Conservation (phyloP, 1,139 yeast genomes). For the Blastobotrys apis region DNA sequence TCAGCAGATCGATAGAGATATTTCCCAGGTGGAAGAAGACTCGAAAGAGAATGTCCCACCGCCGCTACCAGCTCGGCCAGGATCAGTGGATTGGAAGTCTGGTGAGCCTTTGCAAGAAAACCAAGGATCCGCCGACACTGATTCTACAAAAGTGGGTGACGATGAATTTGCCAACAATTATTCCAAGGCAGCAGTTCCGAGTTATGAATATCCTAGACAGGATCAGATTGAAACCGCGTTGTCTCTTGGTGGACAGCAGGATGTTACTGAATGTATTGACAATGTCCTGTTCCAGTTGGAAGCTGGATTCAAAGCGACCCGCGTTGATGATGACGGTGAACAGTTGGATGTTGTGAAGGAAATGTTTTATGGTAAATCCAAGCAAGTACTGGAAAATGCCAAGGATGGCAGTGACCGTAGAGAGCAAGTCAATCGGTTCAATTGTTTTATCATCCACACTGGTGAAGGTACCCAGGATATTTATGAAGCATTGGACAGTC, state of each 20-base stretch:
- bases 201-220: slow-evolving; percentile 21
- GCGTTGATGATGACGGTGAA: slow-evolving; percentile 67
- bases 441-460: slow-evolving; percentile 76
- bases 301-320: slow-evolving; percentile 72
- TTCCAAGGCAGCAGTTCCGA: not conserved
- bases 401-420: slow-evolving; percentile 41
- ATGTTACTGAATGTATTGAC: slow-evolving; percentile 94
- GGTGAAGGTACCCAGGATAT: slow-evolving; percentile 76
- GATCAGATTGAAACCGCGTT: slow-evolving; percentile 26
- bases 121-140: too few species aligned
- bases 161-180: slow-evolving; percentile 1
- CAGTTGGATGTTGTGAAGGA: slow-evolving; percentile 75
- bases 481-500: slow-evolving; percentile 84
- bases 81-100: too few species aligned
- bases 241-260: slow-evolving; percentile 85
- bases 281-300: slow-evolving; percentile 91
- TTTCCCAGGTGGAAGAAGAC: not conserved
- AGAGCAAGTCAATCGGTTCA: slow-evolving; percentile 68
- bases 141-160: too few species aligned
- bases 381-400: slow-evolving; percentile 47
- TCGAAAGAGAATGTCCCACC: slow-evolving; percentile 7
- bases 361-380: slow-evolving; percentile 72
- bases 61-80: slow-evolving; percentile 7
- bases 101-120: not conserved
- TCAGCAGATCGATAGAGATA: too few species aligned